Evolutionary conservation across 164 flowering plant genomes (phyloP), one percentile per base, ranked within the genome.

Genomic region (Annona cherimola): DNA sequence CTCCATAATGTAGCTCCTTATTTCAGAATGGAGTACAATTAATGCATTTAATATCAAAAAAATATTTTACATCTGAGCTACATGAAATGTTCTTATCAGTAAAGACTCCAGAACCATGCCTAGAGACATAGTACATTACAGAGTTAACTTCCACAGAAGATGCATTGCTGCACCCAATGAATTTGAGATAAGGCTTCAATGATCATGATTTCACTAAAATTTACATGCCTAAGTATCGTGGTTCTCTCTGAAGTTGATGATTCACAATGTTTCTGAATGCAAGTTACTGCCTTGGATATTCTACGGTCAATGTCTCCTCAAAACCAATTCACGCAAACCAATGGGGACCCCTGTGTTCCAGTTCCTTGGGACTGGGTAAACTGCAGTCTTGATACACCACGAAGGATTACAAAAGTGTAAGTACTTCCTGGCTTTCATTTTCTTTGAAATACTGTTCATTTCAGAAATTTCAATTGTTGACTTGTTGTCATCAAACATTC

Each of bases 271-370:
- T 64, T 42, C 69, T 73, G 45, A 35, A 54, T 83, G 64, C 62
- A 76, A 92, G 97, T 81, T 73, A 79, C 68, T 77, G 86, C 67
- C 76, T 87, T 90, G 63, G 74, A 84, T 68, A 82, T 82, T 45
- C 71, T 92, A 45, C 81, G 79, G 50, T 68, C 80, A 67, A 79
- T 85, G 88, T 81, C 86, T 68, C 61, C 73, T 59, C 82, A 69
- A 71, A 83, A 81, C 73, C 77, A 45, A 63, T 80, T 78, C 88
- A 76, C 78, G 64, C 69, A 75, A 76, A 87, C 83, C 77, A 83
- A 76, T 65, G 95, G 98, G 7, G 99, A 95, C 82, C 97, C 98
- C 57, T 95, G 99, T 73, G 63, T 80, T 12, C 99, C 99, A 43
- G 75, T 78, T 74, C 81, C 41, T 9, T 95, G 99, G 99, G 88